Percentiles rank a stretch among this genome's conserved stretches.
Evolutionary conservation across 352 stramenopile genomes (phyloP).

Genomic region (Halophytophthora polymorphica): DNA sequence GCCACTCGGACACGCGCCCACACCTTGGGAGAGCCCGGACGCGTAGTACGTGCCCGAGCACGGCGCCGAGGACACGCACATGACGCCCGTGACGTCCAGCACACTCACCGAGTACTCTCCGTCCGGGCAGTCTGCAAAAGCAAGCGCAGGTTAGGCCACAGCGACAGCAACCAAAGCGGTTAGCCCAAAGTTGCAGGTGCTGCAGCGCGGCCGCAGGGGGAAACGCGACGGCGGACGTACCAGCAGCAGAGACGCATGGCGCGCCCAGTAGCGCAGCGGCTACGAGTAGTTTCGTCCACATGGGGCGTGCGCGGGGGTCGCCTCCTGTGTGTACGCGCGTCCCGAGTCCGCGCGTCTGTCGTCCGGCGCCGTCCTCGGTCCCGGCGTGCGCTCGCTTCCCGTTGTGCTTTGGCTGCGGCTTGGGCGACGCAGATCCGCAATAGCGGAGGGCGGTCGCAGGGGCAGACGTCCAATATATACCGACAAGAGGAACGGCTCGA

Average conservation of each 20-base stretch:
- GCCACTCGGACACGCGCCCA: slow-evolving; percentile 51
- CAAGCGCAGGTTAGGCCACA: too few relatives aligned
- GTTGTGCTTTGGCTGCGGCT: too few relatives aligned
- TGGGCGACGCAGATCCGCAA: too few relatives aligned
- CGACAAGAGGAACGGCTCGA: slow-evolving; percentile 20
- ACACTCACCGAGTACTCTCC: slow-evolving; percentile 64
- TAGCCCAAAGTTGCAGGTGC: background rate
- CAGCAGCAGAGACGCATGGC: slow-evolving; percentile 3
- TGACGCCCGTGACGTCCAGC: slow-evolving; percentile 47
- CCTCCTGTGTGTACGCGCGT: slow-evolving; percentile 4
- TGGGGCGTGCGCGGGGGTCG: slow-evolving; percentile 5
- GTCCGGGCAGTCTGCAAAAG: slow-evolving; percentile 38
- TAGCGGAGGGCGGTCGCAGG: too few relatives aligned
- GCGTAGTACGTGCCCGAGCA: slow-evolving; percentile 65
- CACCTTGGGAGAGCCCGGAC: slow-evolving; percentile 36
- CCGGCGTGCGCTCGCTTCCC: too few relatives aligned
- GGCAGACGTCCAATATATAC: slow-evolving; percentile 14
- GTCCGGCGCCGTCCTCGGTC: too few relatives aligned
- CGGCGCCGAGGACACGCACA: slow-evolving; percentile 48
- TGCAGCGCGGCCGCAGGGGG: background rate
- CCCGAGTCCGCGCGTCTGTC: too few relatives aligned
- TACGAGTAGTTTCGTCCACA: slow-evolving; percentile 24
- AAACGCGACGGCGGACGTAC: slow-evolving; percentile 8
- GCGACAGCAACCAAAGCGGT: background rate
- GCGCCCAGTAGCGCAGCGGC: slow-evolving; percentile 16